Conservation (phyloP, 768 basidiomycete genomes). For the Tulasnella sp. region DNA sequence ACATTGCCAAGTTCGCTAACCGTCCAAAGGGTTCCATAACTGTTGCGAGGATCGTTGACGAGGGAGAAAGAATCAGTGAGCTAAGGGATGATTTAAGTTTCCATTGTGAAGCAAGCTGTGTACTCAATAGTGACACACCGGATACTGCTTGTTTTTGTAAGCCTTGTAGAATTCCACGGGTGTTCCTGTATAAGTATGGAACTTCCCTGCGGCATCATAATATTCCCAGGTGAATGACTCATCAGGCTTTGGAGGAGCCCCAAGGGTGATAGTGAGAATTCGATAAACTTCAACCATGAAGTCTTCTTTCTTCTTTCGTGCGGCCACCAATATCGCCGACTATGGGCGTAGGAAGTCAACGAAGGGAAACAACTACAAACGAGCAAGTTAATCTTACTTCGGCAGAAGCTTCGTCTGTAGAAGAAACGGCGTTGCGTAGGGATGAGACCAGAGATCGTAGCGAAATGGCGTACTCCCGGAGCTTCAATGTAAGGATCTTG, state of each 20-base stretch:
- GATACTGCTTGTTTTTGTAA: conserved; percentile 45
- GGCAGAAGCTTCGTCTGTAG: background rate
- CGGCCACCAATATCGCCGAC: conserved; percentile 34
- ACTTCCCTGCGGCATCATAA: conserved; percentile 65
- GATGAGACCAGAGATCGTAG: conserved; percentile 51
- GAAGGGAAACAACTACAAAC: background rate
- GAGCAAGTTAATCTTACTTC: background rate
- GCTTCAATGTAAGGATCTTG: conserved; percentile 70
- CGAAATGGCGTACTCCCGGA: conserved; percentile 79
- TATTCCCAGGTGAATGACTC: conserved; percentile 79
- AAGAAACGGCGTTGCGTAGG: conserved; percentile 30
- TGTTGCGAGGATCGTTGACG: conserved; percentile 88
- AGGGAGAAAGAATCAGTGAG: conserved; percentile 75
- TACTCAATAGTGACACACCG: conserved; percentile 28
- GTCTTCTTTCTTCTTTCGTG: conserved; percentile 73
- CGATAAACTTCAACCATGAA: conserved; percentile 75
- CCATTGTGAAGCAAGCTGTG: background rate
- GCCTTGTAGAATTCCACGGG: conserved; percentile 64
- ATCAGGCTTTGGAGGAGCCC: conserved; percentile 66
- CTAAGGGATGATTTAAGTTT: conserved; percentile 26
- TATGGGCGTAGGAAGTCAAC: background rate
- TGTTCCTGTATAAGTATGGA: conserved; percentile 63
- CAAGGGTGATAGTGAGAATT: conserved; percentile 73
- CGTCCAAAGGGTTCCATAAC: conserved; percentile 70
- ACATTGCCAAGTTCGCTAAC: conserved; percentile 89